Conservation (phyloP, 1,139 yeast species). For the Arxiozyma slooffiae region DNA sequence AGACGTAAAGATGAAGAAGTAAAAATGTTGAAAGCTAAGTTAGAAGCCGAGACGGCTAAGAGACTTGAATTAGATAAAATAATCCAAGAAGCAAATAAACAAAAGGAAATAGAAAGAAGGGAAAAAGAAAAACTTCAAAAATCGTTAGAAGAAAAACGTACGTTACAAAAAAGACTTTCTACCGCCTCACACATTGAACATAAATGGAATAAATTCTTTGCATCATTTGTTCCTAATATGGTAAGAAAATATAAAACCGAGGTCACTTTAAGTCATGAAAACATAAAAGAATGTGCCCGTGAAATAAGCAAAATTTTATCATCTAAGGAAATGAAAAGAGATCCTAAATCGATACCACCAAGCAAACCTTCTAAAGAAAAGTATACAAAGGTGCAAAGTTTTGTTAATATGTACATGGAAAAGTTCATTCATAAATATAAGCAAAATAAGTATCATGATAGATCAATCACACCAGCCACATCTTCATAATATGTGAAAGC, state of each 20-base stretch:
- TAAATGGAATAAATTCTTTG: conserved; percentile 57
- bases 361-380: conserved; percentile 52
- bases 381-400: conserved; percentile 56
- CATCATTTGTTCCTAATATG: conserved; percentile 69
- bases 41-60: conserved; percentile 22
- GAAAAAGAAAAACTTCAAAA: conserved; percentile 13
- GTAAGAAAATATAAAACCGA: conserved; percentile 55
- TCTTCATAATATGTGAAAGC: neutral
- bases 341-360: conserved; percentile 39
- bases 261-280: conserved; percentile 50
- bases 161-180: conserved; percentile 16
- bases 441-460: conserved; percentile 25
- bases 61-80: conserved; percentile 30
- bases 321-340: conserved; percentile 50
- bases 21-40: conserved; percentile 20
- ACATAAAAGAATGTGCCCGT: conserved; percentile 66
- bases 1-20: conserved; percentile 26
- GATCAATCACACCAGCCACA: conserved; percentile 1
- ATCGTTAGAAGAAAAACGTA: conserved; percentile 18
- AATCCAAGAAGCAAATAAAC: conserved; percentile 35
- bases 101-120: conserved; percentile 27
- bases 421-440: conserved; percentile 53
- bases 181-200: conserved; percentile 28
- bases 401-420: conserved; percentile 60
- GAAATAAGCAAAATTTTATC: conserved; percentile 60